Evolutionary conservation across 441 rosid species (phyloP).

Genomic region (Codiaeum variegatum): DNA sequence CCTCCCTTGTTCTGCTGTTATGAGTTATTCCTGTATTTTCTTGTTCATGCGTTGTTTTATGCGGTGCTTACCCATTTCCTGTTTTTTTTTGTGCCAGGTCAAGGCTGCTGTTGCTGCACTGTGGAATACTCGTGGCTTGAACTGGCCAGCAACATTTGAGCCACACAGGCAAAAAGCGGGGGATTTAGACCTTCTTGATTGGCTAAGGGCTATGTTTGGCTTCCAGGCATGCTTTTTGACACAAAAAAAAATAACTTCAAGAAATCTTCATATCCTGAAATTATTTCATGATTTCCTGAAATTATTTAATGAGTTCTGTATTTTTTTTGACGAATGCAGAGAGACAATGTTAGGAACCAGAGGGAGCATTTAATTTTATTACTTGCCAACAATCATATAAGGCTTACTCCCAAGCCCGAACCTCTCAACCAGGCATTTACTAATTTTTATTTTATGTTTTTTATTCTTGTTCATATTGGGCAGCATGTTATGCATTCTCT

Average conservation of each 20-base stretch:
- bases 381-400: slow-evolving; percentile 82
- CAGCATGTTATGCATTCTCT: neutral
- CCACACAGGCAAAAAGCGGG: slow-evolving; percentile 81
- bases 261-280: neutral
- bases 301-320: slow-evolving; percentile 15
- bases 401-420: slow-evolving; percentile 87
- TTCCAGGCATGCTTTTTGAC: slow-evolving; percentile 69
- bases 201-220: slow-evolving; percentile 97
- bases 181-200: slow-evolving; percentile 89
- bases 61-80: slow-evolving; percentile 24
- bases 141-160: slow-evolving; percentile 80
- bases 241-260: slow-evolving; percentile 3
- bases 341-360: slow-evolving; percentile 91
- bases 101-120: slow-evolving; percentile 93
- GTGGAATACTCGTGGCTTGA: slow-evolving; percentile 79
- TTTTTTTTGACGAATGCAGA: slow-evolving; percentile 44
- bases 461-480: neutral
- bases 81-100: slow-evolving; percentile 39
- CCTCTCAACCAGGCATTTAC: slow-evolving; percentile 79
- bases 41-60: neutral
- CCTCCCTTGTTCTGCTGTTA: slow-evolving; percentile 1
- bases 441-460: slow-evolving; percentile 12
- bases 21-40: neutral
- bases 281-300: slow-evolving; percentile 12
- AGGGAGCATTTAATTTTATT: slow-evolving; percentile 93